Evolutionary conservation across 352 stramenopile species (phyloP), one percentile per base, ranked within the genome.

Genomic region (Halophytophthora polymorphica): DNA sequence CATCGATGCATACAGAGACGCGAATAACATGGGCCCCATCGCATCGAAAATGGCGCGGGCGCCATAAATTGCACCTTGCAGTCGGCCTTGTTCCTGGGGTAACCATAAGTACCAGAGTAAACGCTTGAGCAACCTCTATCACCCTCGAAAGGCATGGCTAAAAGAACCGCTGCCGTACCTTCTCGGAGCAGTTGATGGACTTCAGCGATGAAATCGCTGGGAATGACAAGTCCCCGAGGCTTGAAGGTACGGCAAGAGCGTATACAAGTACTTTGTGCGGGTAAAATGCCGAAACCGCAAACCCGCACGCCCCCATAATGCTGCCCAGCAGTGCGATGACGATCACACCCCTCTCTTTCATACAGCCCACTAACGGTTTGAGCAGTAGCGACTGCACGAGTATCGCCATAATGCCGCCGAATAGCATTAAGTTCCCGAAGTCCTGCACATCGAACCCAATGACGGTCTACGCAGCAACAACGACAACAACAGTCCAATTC

Each of bases 11-110:
- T 90, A 92, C 34, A 92, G 50, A 18, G 53, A 68, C 4, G 74
- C 70, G 47, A 80, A 92, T 0, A 74, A 53, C 1, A 92, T 48
- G 0, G 82, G 78, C 3, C 74, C 82, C 0, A 61, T 53, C 3
- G 82, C 78, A 62, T 85, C 73, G 39, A 88, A 87, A 34, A 88
- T 62, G 3, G 72, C 81, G 3, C 81, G 70, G 11, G 66, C 77
- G 21, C 69, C 76, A 45, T 88, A 88, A 48, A 92, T 85, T 21
- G 77, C 76, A 3, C 81, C 78, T 53, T 92, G 81, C 0, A 92
- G 59, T 6, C 75, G 77, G 8, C 81, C 81, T 81, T 92, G 81
- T 35, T 92, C 78, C 61, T 85, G 43, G 22, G 15, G 7, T 25
- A 33, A 22, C 56, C 25, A 52, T 11, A 2, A 15, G 3, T 10